phyloP scores from a whole-genome alignment of 2,329 filamentous ascomycete species.

The Orbilia javanica region DNA sequence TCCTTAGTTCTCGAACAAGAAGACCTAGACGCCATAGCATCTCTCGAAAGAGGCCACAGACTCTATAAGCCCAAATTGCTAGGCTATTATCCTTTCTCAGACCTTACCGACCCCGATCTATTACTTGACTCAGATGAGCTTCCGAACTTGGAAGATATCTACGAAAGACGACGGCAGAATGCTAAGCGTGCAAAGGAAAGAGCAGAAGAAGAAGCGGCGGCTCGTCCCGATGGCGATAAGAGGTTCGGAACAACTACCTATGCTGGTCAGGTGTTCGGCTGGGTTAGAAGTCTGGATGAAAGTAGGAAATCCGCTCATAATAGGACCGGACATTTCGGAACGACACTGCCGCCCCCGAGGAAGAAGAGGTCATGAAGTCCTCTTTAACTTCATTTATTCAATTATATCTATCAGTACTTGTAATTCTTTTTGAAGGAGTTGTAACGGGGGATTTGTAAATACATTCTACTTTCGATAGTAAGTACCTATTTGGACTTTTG shows the following conservation, averaged over 20 bases:
- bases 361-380: not conserved
- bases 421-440: not conserved
- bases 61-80: constrained; percentile 8
- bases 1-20: constrained; percentile 2
- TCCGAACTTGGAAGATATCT: not conserved
- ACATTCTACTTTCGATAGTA: not conserved
- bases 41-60: constrained; percentile 8
- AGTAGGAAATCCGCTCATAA: not conserved
- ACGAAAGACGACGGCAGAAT: not conserved
- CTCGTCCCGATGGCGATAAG: not conserved
- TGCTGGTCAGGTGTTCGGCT: not conserved
- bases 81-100: constrained; percentile 33
- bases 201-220: not conserved
- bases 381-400: not conserved
- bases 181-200: not conserved
- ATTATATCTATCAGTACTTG: not conserved
- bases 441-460: not conserved
- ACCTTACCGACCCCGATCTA: constrained; percentile 17
- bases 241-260: constrained; percentile 12
- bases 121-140: not conserved
- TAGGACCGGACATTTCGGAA: constrained; percentile 8
- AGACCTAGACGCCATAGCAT: constrained; percentile 28
- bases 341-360: not conserved
- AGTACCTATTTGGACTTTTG: not conserved
- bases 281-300: constrained; percentile 26